Evolutionary conservation across 768 basidiomycete genomes (phyloP).

Genomic region (Suillus subaureus): DNA sequence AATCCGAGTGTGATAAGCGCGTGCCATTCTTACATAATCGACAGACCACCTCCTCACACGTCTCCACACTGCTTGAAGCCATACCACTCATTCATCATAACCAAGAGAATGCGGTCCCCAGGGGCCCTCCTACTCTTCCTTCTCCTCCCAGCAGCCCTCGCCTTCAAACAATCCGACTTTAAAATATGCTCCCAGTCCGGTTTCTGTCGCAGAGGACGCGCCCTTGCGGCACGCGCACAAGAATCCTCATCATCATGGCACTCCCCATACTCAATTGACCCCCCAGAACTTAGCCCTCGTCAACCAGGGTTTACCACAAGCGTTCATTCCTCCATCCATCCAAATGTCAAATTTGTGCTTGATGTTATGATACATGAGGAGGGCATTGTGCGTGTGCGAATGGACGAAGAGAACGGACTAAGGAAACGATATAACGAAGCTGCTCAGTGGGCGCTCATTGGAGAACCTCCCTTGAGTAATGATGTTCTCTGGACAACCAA

Average conservation of each 20-base stretch:
- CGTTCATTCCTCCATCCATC: conserved; percentile 84
- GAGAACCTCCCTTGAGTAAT: conserved; percentile 66
- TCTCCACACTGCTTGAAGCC: neutral
- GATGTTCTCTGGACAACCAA: conserved; percentile 66
- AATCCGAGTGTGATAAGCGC: neutral
- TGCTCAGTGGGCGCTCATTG: conserved; percentile 82
- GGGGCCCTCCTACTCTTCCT: conserved; percentile 28
- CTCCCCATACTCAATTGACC: conserved; percentile 85
- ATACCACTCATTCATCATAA: neutral
- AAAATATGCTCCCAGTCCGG: conserved; percentile 94
- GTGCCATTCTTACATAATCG: neutral
- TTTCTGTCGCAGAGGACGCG: conserved; percentile 92
- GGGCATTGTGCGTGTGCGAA: conserved; percentile 87
- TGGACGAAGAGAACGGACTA: conserved; percentile 85
- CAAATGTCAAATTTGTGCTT: conserved; percentile 78
- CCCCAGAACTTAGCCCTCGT: conserved; percentile 47
- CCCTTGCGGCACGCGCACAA: conserved; percentile 72
- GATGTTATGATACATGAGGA: conserved; percentile 84
- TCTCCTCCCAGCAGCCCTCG: conserved; percentile 34
- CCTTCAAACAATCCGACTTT: conserved; percentile 85
- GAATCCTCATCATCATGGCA: conserved; percentile 63
- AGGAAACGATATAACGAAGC: conserved; percentile 91
- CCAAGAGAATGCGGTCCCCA: conserved; percentile 1
- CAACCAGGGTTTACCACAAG: conserved; percentile 69
- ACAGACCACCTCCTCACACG: neutral